A percentile compares a stretch with the other conserved stretches of the same genome.
These are phyloP conservation scores for Neopestalotiopsis sp. DNA, from an alignment of 2,329 filamentous ascomycete genomes.

Conservation along the genomic window DNA sequence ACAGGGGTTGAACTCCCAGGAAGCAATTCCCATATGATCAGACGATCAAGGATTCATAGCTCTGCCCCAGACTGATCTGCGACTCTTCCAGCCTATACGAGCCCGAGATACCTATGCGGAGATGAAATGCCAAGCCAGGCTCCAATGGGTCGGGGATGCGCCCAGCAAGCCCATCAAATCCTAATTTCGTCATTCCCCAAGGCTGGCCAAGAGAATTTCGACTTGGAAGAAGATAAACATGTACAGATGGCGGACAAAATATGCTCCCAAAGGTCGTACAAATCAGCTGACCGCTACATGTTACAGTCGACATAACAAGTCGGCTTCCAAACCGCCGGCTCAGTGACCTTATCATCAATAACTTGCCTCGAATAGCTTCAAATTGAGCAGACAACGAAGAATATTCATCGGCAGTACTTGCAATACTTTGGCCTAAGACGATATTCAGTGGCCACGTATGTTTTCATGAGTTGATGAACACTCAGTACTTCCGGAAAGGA, in stretches of 20 bases:
- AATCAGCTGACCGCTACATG: not conserved
- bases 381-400: not conserved
- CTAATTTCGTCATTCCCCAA: not conserved
- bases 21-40: slow-evolving; percentile 2
- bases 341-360: not conserved
- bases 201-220: not conserved
- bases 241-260: not conserved
- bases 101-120: not conserved
- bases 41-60: not conserved
- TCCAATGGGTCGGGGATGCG: not conserved
- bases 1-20: not conserved
- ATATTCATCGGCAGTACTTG: not conserved
- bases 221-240: not conserved
- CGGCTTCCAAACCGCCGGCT: not conserved
- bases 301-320: not conserved
- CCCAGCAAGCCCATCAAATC: not conserved
- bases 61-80: not conserved
- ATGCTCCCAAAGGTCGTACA: not conserved
- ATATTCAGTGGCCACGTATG: not conserved
- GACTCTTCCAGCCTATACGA: not conserved
- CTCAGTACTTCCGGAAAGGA: not conserved
- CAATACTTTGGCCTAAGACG: not conserved
- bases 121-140: not conserved
- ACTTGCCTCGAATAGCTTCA: not conserved
- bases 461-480: not conserved